Conservation (phyloP, 768 basidiomycete genomes). For the Scleroderma citrinum region DNA sequence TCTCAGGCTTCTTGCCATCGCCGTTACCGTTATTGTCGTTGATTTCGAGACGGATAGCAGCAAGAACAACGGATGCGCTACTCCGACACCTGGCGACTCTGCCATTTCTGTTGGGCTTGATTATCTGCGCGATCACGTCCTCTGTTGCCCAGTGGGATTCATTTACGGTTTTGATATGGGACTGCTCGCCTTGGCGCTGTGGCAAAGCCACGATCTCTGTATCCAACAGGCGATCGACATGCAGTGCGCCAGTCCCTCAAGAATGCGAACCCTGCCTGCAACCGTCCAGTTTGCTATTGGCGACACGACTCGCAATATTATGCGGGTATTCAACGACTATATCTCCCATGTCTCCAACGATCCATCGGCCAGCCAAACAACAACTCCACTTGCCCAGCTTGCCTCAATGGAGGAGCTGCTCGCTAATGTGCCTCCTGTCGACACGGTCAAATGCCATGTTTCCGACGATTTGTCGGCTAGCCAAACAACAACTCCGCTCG, state of each 20-base stretch:
- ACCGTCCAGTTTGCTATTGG: conserved; percentile 13
- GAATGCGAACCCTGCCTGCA: conserved; percentile 14
- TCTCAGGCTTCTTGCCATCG: conserved; percentile 22
- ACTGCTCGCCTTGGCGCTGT: conserved; percentile 24
- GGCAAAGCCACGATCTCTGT: conserved; percentile 27
- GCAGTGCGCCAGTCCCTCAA: conserved; percentile 17
- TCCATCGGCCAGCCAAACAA: neutral
- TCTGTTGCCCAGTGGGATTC: conserved; percentile 23
- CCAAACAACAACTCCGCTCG: conserved; percentile 14
- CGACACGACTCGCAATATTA: conserved; percentile 13
- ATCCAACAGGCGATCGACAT: conserved; percentile 29
- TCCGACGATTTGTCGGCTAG: neutral
- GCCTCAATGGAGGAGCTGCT: no score
- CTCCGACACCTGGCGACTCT: conserved; percentile 11
- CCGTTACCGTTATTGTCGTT: conserved; percentile 21
- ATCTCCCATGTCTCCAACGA: conserved; percentile 3
- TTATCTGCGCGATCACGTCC: conserved; percentile 25
- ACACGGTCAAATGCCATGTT: no score
- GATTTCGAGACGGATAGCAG: conserved; percentile 14
- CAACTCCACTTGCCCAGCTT: no score
- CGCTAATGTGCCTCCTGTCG: no score
- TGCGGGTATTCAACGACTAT: conserved; percentile 5
- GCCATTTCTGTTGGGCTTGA: conserved; percentile 15
- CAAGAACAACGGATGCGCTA: conserved; percentile 31
- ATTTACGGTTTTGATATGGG: conserved; percentile 28